Evolutionary conservation across 2,329 filamentous ascomycete genomes (phyloP).

Genomic region (Aspergillus hiratsukae): DNA sequence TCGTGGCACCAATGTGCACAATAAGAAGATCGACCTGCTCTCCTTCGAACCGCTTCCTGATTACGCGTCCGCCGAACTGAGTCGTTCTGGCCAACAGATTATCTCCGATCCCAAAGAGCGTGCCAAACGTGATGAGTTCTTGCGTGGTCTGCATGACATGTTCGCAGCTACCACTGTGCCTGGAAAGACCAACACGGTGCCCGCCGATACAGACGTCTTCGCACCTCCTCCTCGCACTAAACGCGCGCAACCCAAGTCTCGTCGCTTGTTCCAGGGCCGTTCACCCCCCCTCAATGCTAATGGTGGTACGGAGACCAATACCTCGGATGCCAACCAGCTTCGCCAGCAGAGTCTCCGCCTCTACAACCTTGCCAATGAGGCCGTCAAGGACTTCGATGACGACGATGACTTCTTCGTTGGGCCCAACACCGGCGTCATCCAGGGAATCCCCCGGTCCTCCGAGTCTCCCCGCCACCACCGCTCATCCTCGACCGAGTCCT

Average conservation of each 20-base stretch:
- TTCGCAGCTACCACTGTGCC: constrained; percentile 5
- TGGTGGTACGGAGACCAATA: neutral
- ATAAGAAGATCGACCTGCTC: constrained; percentile 20
- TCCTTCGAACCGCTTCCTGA: constrained; percentile 16
- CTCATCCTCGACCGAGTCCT: constrained; percentile 12
- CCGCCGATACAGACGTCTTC: constrained; percentile 6
- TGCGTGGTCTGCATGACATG: constrained; percentile 18
- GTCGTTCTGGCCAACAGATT: constrained; percentile 4
- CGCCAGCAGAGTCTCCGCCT: neutral
- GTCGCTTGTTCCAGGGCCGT: constrained; percentile 19
- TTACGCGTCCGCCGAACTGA: constrained; percentile 11
- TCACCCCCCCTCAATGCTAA: constrained; percentile 1
- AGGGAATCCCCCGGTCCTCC: constrained; percentile 8
- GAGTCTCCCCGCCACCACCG: constrained; percentile 16
- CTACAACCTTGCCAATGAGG: constrained; percentile 8
- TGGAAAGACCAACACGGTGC: constrained; percentile 6
- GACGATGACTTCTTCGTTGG: constrained; percentile 9
- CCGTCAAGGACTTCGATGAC: constrained; percentile 7
- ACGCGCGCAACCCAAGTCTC: constrained; percentile 13
- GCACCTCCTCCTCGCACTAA: constrained; percentile 10
- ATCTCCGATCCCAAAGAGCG: constrained; percentile 10
- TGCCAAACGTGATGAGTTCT: constrained; percentile 14
- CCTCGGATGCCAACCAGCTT: neutral
- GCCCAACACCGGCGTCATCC: constrained; percentile 7
- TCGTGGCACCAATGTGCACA: neutral